Base-by-base conservation (phyloP, 1,284 basidiomycete species). In the Caloboletus inedulis region DNA sequence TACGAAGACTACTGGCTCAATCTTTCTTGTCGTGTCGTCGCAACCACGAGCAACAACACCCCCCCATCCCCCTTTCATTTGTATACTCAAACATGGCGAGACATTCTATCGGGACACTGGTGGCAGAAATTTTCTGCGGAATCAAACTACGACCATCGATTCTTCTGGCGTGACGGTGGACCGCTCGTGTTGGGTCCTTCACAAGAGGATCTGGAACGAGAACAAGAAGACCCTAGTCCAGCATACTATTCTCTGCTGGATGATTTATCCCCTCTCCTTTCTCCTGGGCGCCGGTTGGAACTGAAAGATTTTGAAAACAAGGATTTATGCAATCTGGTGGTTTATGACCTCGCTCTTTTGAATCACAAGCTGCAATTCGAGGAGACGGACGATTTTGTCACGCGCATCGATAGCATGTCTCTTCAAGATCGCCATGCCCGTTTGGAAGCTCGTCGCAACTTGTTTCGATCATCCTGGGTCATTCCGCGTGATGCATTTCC, bases 381-480 rank as follows among this genome's bases (percentile, higher is more conserved):
- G 18, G 52, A 54, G 16, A 48, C 52, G 0, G 52, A 54, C 8
- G 23, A 54, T 3, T 43, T 33, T 13, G 7, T 54, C 14, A 34
- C 35, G 30, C 45, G 44, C 7, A 34, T 55, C 0, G 45, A 54
- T 10, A 27, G 9, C 37, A 40, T 58, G 18, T 14, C 44, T 0
- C 13, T 36, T 3, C 4, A 23, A 1, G 36, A 53, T 23, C 27
- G 30, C 12, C 27, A 21, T 16, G 18, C 23, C 1, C 43, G 40
- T 18, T 1, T 58, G 0, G 2, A 33, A 9, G 35, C 31, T 6
- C 36, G 16, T 1, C n/a, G 2, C 0, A 43, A 57, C n/a, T 19
- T 57, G n/a, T 57, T 57, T 30, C 39, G 46, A 1, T 49, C 46
- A 0, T 57, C 49, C 0, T 52, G 23, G 55, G 49, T 53, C 10